Conservation (phyloP, 345 rosid genomes). For the Clarkia xantiana region DNA sequence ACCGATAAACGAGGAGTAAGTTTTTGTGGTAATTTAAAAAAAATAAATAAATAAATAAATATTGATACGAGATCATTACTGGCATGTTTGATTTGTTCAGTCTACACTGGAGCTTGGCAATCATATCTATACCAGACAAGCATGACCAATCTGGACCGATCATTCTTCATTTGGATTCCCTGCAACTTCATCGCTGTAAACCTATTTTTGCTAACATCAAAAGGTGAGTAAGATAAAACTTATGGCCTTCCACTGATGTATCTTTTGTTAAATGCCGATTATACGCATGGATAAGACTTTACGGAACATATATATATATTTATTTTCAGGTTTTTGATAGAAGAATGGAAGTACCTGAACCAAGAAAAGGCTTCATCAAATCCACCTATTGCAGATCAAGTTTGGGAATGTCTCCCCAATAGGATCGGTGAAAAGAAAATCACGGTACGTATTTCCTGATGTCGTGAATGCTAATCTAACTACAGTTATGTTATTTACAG, state of each 20-base stretch:
- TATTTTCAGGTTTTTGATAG: constrained; percentile 45
- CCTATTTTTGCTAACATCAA: constrained; percentile 47
- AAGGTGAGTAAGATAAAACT: constrained; percentile 31
- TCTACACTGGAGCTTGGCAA: constrained; percentile 92
- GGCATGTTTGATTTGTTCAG: constrained; percentile 25
- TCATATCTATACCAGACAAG: constrained; percentile 73
- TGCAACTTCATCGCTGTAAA: constrained; percentile 55
- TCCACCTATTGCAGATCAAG: constrained; percentile 38
- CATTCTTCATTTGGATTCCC: constrained; percentile 81
- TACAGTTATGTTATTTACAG: neutral
- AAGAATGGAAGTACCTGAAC: constrained; percentile 66
- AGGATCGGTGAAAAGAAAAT: constrained; percentile 38
- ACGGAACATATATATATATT: neutral
- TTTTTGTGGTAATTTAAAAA: neutral
- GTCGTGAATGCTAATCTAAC: neutral
- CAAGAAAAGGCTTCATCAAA: constrained; percentile 34
- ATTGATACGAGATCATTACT: neutral
- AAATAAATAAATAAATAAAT: neutral
- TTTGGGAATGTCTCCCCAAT: constrained; percentile 51
- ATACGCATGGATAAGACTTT: too few species aligned
- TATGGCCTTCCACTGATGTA: too few species aligned
- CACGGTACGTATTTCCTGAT: constrained; percentile 14
- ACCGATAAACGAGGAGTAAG: constrained; percentile 92
- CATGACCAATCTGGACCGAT: constrained; percentile 67
- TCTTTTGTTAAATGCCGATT: too few species aligned